Conservation (phyloP, 495 filamentous ascomycete genomes). For the Penicillium fimorum region DNA sequence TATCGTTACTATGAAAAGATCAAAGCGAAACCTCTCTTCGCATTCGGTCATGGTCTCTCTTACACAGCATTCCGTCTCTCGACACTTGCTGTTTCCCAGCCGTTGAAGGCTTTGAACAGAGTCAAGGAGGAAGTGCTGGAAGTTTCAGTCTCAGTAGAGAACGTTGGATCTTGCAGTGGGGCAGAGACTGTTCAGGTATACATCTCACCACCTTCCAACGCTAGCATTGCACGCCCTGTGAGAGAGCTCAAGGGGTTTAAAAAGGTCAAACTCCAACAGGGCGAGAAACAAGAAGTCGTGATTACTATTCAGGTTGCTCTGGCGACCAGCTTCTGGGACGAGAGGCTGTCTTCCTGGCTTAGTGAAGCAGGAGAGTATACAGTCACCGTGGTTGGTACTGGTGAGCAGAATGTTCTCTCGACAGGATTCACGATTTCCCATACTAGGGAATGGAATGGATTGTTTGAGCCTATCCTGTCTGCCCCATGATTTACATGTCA, state of each 20-base stretch:
- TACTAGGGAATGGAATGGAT: constrained; percentile 1
- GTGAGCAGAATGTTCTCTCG: constrained; percentile 10
- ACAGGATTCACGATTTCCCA: neutral
- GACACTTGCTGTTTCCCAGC: too few relatives aligned
- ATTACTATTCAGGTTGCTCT: constrained; percentile 13
- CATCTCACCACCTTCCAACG: constrained; percentile 8
- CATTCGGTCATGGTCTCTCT: too few relatives aligned
- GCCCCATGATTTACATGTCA: neutral
- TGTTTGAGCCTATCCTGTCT: neutral
- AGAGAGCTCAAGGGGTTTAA: constrained; percentile 28
- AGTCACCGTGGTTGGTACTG: constrained; percentile 13
- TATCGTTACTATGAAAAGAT: too few relatives aligned
- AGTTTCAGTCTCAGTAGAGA: too few relatives aligned
- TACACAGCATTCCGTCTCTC: too few relatives aligned
- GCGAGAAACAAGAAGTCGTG: neutral
- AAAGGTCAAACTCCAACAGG: constrained; percentile 15
- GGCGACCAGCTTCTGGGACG: constrained; percentile 25
- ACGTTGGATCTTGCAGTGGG: too few relatives aligned
- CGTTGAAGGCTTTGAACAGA: too few relatives aligned
- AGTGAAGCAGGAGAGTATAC: constrained; percentile 14
- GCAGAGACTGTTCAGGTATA: neutral
- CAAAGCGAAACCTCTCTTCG: too few relatives aligned
- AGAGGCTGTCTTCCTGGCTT: constrained; percentile 11
- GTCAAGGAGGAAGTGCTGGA: too few relatives aligned
- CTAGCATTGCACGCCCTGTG: constrained; percentile 14